phyloP scores from a whole-genome alignment of 768 basidiomycete species.

The Pleurotus giganteus region DNA sequence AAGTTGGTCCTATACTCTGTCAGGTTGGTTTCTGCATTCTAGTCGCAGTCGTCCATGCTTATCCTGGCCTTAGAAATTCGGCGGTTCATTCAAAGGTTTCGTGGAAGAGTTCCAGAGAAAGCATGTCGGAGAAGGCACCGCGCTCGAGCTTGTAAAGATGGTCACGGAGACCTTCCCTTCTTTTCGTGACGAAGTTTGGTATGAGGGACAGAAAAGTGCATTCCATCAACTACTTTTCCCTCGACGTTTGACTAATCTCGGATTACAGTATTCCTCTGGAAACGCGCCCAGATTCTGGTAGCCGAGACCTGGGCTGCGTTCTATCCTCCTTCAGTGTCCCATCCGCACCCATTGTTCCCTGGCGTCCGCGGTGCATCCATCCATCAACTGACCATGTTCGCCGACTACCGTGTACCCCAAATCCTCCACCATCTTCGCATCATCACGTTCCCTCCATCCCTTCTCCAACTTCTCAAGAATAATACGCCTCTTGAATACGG shows the following conservation, averaged over 20 bases:
- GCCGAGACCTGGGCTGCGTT: slow-evolving; percentile 94
- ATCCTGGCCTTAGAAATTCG: slow-evolving; percentile 46
- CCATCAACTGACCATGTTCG: slow-evolving; percentile 85
- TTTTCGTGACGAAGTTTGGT: slow-evolving; percentile 68
- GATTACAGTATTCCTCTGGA: slow-evolving; percentile 74
- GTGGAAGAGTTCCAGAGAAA: slow-evolving; percentile 56
- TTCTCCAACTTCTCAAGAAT: slow-evolving; percentile 48
- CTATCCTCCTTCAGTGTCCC: slow-evolving; percentile 51
- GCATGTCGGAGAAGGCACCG: slow-evolving; percentile 56
- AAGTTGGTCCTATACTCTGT: slow-evolving; percentile 72
- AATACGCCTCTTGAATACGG: slow-evolving; percentile 50
- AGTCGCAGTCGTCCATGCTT: neutral
- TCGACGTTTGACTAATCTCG: slow-evolving; percentile 3
- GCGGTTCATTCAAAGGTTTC: slow-evolving; percentile 70
- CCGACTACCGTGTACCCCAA: slow-evolving; percentile 90
- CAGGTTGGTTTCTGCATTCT: slow-evolving; percentile 42
- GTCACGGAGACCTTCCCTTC: slow-evolving; percentile 69
- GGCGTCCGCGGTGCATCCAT: slow-evolving; percentile 54
- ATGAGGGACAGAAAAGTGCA: slow-evolving; percentile 58
- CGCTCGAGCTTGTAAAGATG: slow-evolving; percentile 71
- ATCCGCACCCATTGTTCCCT: slow-evolving; percentile 73
- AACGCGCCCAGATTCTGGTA: slow-evolving; percentile 87
- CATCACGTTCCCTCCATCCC: slow-evolving; percentile 63
- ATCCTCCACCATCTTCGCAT: slow-evolving; percentile 83
- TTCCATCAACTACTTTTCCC: neutral